These are phyloP conservation scores for Arthrobotrys megalospora DNA, from an alignment of 2,329 filamentous ascomycete species.

Conservation along the genomic window DNA sequence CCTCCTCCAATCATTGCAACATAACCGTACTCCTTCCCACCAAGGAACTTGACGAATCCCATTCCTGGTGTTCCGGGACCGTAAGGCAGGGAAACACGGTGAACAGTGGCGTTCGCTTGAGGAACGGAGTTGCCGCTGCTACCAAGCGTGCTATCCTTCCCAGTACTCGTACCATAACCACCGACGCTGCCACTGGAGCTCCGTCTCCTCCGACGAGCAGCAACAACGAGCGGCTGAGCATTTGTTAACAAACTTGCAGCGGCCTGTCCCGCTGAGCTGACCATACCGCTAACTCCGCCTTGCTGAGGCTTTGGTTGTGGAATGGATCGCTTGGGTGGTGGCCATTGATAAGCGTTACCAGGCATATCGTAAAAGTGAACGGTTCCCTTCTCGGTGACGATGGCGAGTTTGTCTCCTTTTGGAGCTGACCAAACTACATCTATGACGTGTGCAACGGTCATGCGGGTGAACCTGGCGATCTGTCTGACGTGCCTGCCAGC, in stretches of 20 bases:
- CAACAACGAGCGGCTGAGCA: conserved; percentile 77
- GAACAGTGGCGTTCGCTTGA: conserved; percentile 69
- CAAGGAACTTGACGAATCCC: conserved; percentile 70
- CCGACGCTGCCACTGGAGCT: conserved; percentile 61
- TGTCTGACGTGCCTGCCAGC: conserved; percentile 79
- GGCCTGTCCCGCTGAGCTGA: conserved; percentile 71
- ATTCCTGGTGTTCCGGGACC: conserved; percentile 66
- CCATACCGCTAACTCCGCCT: conserved; percentile 70
- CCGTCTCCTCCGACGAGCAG: conserved; percentile 72
- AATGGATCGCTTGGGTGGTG: conserved; percentile 74
- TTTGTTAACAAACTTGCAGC: conserved; percentile 79
- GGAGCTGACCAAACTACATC: conserved; percentile 90
- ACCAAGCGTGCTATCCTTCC: conserved; percentile 67
- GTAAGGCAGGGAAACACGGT: conserved; percentile 68
- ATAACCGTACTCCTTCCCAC: conserved; percentile 67
- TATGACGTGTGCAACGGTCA: conserved; percentile 91
- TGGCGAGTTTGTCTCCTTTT: conserved; percentile 84
- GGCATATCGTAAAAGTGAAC: conserved; percentile 93
- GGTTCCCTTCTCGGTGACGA: conserved; percentile 95
- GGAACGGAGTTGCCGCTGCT: conserved; percentile 68
- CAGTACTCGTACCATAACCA: conserved; percentile 68
- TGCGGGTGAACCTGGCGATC: conserved; percentile 87
- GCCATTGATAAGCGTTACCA: conserved; percentile 86
- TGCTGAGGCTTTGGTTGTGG: conserved; percentile 64
- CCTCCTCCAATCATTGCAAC: conserved; percentile 70